Base-by-base conservation (phyloP, 2,329 filamentous ascomycete genomes). In the Alternaria burnsii region DNA sequence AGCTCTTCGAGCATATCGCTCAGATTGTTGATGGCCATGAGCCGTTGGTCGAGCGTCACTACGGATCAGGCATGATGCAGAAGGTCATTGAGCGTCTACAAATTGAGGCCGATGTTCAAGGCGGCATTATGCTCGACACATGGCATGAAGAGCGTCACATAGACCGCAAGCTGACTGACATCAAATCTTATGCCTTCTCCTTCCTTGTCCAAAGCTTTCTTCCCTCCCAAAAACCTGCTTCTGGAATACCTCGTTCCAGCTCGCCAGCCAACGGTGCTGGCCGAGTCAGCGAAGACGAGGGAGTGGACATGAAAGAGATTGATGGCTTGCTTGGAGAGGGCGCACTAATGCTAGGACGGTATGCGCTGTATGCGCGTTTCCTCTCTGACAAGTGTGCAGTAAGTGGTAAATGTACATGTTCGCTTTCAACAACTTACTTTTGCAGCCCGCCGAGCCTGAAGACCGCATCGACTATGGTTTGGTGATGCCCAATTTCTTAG, bases 111-210 rank as follows among this genome's bases (percentile, higher is more conserved):
- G 95, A 99, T 79, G 90, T 97, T 1, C 95, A 99, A 80, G 95
- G 94, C 20, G 95, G 95, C 66, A 97, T 98, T 68, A 89, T 99
- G 59, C 83, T 99, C 53, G 95, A 99, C 76, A 95, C 94, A 0
- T 99, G 95, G 93, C 90, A 89, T 56, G 95, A 99, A 66, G 94
- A 98, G 74, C 87, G 93, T 60, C 87, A 84, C 61, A 88, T 99
- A 48, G 91, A 94, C 74, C 88, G 94, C 70, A 92, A 91, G 74
- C 83, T 99, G 62, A 98, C 92, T 3, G 95, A 99, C 73, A 92
- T 97, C 78, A 98, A 96, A 81, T 97, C 94, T 56, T 99, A 99
- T 75, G 94, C 95, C 0, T 99, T 97, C 78, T 97, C 94, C 0
- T 99, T 99, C 75, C 82, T 99, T 44, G 94, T 98, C 0, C 94